Conservation (phyloP, 1,284 basidiomycete genomes). For the Termitomyces sp. region DNA sequence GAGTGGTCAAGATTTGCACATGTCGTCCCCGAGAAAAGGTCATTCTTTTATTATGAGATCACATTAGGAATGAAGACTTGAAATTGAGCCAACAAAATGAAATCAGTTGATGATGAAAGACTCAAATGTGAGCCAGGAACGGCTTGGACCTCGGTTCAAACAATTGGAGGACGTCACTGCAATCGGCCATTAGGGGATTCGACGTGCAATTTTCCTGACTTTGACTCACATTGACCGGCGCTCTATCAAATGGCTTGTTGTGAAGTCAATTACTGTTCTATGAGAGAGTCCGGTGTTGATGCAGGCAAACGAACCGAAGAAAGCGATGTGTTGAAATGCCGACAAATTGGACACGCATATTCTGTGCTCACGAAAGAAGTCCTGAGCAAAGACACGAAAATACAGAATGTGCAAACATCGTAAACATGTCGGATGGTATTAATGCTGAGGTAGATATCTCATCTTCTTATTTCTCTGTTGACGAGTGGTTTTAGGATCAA, state of each 20-base stretch:
- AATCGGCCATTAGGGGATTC: not conserved
- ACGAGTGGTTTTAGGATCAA: not conserved
- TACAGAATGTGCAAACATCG: not conserved
- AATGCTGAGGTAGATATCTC: not conserved
- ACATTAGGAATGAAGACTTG: not conserved
- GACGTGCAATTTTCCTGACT: not conserved
- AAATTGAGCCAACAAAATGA: not conserved
- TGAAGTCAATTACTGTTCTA: not conserved
- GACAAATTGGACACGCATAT: not conserved
- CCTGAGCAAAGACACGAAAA: not conserved
- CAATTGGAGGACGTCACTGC: not conserved
- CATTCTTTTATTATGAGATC: not conserved
- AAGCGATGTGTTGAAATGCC: not conserved
- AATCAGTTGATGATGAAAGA: not conserved
- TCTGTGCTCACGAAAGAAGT: not conserved
- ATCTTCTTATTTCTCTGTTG: constrained; percentile 11
- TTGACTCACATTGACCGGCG: not conserved
- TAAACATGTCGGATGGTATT: not conserved
- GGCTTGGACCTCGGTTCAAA: not conserved
- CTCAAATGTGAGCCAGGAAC: not conserved
- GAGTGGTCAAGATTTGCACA: not conserved
- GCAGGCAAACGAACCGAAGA: not conserved
- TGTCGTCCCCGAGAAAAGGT: too few relatives aligned
- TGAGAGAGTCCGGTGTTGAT: not conserved
- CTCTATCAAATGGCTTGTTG: not conserved